Percentiles rank a stretch among this genome's conserved stretches.
Evolutionary conservation across 768 basidiomycete species (phyloP).

Genomic region (Gymnopilus junonius): DNA sequence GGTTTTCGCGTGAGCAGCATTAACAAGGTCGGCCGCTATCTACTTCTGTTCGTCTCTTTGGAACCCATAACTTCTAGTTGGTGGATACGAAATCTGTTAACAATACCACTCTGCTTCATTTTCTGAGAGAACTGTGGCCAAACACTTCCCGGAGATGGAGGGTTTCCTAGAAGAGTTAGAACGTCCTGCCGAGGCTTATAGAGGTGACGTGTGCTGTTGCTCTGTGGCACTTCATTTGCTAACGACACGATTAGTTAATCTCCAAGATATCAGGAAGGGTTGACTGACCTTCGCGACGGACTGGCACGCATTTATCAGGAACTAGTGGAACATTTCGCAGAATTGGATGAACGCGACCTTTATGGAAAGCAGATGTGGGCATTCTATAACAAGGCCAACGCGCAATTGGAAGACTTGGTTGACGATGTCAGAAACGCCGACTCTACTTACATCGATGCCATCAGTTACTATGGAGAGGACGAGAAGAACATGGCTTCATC

Average conservation of each 20-base stretch:
- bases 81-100: constrained; percentile 97
- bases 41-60: background rate
- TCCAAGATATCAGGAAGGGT: constrained; percentile 84
- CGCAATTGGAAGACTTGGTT: constrained; percentile 78
- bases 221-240: background rate
- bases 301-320: constrained; percentile 83
- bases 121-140: constrained; percentile 85
- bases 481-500: constrained; percentile 83
- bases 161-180: constrained; percentile 87
- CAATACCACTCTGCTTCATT: constrained; percentile 93
- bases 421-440: constrained; percentile 91
- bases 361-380: constrained; percentile 94
- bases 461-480: constrained; percentile 94
- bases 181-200: constrained; percentile 90
- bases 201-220: constrained; percentile 57
- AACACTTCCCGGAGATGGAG: constrained; percentile 88
- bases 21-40: constrained; percentile 72
- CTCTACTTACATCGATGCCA: constrained; percentile 79
- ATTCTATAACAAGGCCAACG: constrained; percentile 78
- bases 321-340: constrained; percentile 77
- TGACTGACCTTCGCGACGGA: constrained; percentile 73
- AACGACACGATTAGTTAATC: constrained; percentile 60
- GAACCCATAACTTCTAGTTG: constrained; percentile 52
- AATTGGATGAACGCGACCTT: constrained; percentile 69
- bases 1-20: constrained; percentile 98